phyloP scores from a whole-genome alignment of 2,329 filamentous ascomycete genomes.

The Stromatinia cepivora region DNA sequence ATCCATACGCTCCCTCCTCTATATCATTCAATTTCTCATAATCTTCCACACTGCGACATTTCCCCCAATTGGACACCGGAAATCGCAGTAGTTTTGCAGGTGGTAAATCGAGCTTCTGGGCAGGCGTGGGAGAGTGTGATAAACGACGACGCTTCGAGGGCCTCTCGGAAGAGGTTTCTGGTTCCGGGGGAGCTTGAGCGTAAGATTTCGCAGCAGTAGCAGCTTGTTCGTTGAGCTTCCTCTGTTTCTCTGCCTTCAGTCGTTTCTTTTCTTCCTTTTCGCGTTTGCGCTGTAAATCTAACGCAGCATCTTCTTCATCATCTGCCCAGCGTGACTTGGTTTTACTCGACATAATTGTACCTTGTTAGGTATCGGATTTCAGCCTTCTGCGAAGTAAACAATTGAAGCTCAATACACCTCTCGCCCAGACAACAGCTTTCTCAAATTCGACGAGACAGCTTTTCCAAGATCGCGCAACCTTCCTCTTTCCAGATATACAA shows the following conservation, averaged over 20 bases:
- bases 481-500: neutral
- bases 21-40: constrained; percentile 96
- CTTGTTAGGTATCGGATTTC: neutral
- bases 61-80: constrained; percentile 64
- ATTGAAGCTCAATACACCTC: constrained; percentile 1
- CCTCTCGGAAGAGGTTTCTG: constrained; percentile 47
- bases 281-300: constrained; percentile 69
- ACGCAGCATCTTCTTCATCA: constrained; percentile 75
- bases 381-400: neutral
- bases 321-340: constrained; percentile 79
- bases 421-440: neutral
- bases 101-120: constrained; percentile 40
- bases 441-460: neutral
- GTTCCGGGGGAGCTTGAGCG: constrained; percentile 42
- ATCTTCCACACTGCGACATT: constrained; percentile 75
- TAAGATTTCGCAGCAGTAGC: constrained; percentile 39
- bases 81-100: constrained; percentile 69
- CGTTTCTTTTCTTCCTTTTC: constrained; percentile 91
- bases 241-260: constrained; percentile 78
- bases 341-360: constrained; percentile 26
- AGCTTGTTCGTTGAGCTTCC: constrained; percentile 56
- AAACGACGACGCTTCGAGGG: constrained; percentile 64
- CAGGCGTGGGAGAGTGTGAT: constrained; percentile 33
- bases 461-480: neutral
- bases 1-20: constrained; percentile 95